phyloP scores from a whole-genome alignment of 225 moss, liverwort and hornwort genomes.

The Pleurozium schreberi region DNA sequence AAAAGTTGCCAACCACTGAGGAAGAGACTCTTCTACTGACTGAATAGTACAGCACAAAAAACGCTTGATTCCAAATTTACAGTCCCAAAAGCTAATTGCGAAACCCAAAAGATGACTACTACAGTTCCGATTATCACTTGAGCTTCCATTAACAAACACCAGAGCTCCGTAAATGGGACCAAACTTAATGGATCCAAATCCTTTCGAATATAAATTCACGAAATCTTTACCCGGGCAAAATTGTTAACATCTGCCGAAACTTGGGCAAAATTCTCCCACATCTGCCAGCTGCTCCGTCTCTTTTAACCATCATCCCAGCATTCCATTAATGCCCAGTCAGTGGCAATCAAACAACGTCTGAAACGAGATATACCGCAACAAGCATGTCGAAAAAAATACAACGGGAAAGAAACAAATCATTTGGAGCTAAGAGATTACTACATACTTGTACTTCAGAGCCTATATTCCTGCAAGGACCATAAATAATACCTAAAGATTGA shows the following conservation, averaged over 20 bases:
- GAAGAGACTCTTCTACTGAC: not conserved
- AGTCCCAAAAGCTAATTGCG: not conserved
- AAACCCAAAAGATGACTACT: not conserved
- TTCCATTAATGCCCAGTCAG: not conserved
- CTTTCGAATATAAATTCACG: not conserved
- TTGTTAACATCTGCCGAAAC: slow-evolving; percentile 75
- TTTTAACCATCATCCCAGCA: not conserved
- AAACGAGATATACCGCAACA: not conserved
- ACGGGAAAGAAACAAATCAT: not conserved
- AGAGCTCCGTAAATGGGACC: not conserved
- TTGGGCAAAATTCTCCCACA: slow-evolving; percentile 98
- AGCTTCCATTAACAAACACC: not conserved
- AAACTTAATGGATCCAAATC: not conserved
- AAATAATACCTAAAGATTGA: not conserved
- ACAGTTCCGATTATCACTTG: not conserved
- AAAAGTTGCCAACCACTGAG: not conserved
- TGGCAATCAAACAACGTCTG: not conserved
- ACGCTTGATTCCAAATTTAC: not conserved
- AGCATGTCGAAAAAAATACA: slow-evolving; percentile 40
- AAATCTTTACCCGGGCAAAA: slow-evolving; percentile 50
- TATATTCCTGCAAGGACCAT: slow-evolving; percentile 74
- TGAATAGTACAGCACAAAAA: not conserved
- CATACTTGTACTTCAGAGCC: slow-evolving; percentile 89
- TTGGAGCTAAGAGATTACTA: not conserved
- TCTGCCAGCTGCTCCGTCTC: slow-evolving; percentile 94